Evolutionary conservation across 140 eudicot genomes (phyloP).

Genomic region (Bidens hawaiensis): DNA sequence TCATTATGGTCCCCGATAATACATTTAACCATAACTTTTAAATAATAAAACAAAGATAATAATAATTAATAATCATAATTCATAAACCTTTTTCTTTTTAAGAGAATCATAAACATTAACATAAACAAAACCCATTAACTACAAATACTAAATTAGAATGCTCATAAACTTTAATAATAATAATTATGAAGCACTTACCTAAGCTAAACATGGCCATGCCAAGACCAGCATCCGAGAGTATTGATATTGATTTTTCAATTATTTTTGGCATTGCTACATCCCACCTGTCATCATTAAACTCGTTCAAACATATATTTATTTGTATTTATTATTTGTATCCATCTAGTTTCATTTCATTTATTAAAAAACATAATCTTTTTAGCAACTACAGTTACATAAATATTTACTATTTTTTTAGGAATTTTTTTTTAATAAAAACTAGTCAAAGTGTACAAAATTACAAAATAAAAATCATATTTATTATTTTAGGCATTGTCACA

Average conservation of each 20-base stretch:
- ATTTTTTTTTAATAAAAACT: background rate
- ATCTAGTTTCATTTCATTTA: background rate
- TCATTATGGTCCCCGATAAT: conserved; percentile 22
- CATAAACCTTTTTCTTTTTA: too few species aligned
- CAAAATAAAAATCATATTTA: too few species aligned
- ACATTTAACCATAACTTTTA: conserved; percentile 14
- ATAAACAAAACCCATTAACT: background rate
- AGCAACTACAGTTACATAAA: too few species aligned
- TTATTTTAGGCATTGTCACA: conserved; percentile 80
- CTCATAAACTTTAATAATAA: background rate
- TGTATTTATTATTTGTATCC: background rate
- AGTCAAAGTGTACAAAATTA: conserved; percentile 15
- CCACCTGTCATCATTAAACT: conserved; percentile 59
- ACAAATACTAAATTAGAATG: background rate
- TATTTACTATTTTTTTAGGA: too few species aligned
- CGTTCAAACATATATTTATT: conserved; percentile 4
- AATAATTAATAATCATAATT: too few species aligned
- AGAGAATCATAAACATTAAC: too few species aligned
- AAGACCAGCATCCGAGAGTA: conserved; percentile 98
- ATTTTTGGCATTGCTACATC: conserved; percentile 84
- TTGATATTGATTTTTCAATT: conserved; percentile 65
- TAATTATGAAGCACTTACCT: conserved; percentile 39
- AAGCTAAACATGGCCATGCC: conserved; percentile 99
- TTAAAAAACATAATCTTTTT: background rate
- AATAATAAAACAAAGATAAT: background rate